Evolutionary conservation across 202 grass and related monocot species (phyloP).

Genomic region (Carex arenaria): DNA sequence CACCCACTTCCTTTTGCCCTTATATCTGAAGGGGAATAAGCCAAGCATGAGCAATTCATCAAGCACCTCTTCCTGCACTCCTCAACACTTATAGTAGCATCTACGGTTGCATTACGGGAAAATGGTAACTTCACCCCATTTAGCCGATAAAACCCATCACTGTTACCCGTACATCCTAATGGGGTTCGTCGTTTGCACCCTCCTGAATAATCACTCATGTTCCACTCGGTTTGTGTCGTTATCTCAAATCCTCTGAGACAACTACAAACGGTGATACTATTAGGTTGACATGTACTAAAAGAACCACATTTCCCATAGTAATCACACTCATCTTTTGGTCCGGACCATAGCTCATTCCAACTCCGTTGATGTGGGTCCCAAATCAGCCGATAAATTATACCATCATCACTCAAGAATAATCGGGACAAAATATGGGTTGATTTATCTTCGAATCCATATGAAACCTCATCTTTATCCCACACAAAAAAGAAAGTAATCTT

Average conservation of each 20-base stretch:
- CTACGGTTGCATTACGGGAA: too few relatives aligned
- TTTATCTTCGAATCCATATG: neutral
- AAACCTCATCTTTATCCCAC: neutral
- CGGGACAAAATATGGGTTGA: neutral
- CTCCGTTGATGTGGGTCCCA: neutral
- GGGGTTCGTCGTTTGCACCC: conserved; percentile 40
- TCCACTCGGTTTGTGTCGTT: conserved; percentile 33
- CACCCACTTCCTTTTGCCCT: conserved; percentile 37
- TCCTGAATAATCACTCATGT: conserved; percentile 18
- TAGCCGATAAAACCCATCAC: too few relatives aligned
- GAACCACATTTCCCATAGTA: too few relatives aligned
- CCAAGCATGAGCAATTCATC: conserved; percentile 47
- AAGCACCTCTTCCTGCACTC: too few relatives aligned
- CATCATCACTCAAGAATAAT: neutral
- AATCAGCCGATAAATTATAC: neutral
- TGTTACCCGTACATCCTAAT: too few relatives aligned
- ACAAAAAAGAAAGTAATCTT: neutral
- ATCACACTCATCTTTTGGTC: conserved; percentile 55
- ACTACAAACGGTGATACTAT: too few relatives aligned
- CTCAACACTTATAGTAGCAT: too few relatives aligned
- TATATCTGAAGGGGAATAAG: conserved; percentile 47
- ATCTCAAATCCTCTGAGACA: conserved; percentile 56
- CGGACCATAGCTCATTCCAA: conserved; percentile 54
- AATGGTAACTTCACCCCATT: too few relatives aligned
- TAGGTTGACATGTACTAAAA: too few relatives aligned